Conservation (phyloP, 208 protist species). For the Pavlovales sp. region DNA sequence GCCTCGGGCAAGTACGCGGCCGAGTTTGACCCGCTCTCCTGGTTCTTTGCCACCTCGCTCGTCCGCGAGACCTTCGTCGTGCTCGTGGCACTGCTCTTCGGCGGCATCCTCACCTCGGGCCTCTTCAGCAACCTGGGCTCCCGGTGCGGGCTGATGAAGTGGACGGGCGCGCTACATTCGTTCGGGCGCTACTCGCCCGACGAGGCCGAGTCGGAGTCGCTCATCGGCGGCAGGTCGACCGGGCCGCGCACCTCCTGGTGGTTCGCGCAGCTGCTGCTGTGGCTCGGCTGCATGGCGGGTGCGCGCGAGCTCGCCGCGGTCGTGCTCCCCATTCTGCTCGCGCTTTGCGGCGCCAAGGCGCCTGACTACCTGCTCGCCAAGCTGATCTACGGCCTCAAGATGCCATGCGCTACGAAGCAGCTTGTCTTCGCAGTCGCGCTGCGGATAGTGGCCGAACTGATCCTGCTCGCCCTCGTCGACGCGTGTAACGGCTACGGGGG, state of each 20-base stretch:
- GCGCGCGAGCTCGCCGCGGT: background rate
- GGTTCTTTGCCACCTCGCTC: background rate
- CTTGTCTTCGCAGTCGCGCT: background rate
- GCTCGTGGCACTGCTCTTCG: background rate
- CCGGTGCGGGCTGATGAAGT: background rate
- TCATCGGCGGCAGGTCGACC: background rate
- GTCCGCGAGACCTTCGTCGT: background rate
- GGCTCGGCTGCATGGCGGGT: background rate
- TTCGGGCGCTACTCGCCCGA: background rate
- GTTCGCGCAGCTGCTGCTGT: background rate
- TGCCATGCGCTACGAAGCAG: background rate
- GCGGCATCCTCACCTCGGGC: background rate
- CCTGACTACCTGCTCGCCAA: background rate
- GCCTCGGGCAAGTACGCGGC: background rate
- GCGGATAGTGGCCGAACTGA: background rate
- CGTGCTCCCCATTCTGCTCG: background rate
- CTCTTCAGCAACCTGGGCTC: background rate
- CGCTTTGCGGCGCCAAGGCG: background rate
- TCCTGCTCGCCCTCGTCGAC: background rate
- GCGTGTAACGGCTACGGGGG: background rate
- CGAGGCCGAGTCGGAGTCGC: background rate
- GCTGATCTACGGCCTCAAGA: background rate
- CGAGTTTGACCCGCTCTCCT: background rate
- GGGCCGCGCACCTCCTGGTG: background rate
- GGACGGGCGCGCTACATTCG: background rate